Base-by-base conservation (phyloP, 2,329 filamentous ascomycete species). In the Acephala macrosclerotiorum region DNA sequence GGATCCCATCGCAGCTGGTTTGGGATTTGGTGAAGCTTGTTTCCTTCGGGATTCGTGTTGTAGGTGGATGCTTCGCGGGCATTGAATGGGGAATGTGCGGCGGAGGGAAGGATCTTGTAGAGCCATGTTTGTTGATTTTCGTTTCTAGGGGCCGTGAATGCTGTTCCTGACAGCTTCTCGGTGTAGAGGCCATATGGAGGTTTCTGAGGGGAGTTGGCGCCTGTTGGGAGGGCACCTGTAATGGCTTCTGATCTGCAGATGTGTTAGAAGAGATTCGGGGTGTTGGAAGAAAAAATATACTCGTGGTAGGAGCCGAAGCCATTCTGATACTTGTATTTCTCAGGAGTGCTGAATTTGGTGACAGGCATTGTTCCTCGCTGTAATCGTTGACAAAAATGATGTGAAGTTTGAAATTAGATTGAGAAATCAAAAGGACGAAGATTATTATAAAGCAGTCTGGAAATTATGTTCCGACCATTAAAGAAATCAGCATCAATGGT, bases 1-100 rank as follows among this genome's bases (percentile, higher is more conserved):
- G 82, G 74, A 75, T 79, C 89, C 92, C 92, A 96, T 70, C 91
- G 87, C 35, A 95, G 82, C 78, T 95, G 91, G 75, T 94, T 94
- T 4, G 92, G 92, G 59, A 94, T 90, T 72, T 92, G 89, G 72
- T 91, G 88, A 71, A 93, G 51, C 57, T 71, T 75, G 35, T 72
- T 58, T 12, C 70, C 71, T 45, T 74, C 72, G 59, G 76, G 65
- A 73, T 82, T 75, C 8, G 72, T 75, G 65, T 84, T 80, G 60
- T 83, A 83, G 7, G 82, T 80, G 20, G 77, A 76, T 7, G 77
- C 74, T 67, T 83, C 79, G 35, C 82, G 77, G 16, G 80, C 78
- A 33, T 75, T 70, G 68, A 85, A 85, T 58, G 80, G 78, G 61
- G 80, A 77, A 69, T 87, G 85, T n/a, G 84, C 80, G 1, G 84